Evolutionary conservation across 1,284 basidiomycete species (phyloP), one percentile per base, ranked within the genome.

Genomic region (Apiotrichum laibachii): DNA sequence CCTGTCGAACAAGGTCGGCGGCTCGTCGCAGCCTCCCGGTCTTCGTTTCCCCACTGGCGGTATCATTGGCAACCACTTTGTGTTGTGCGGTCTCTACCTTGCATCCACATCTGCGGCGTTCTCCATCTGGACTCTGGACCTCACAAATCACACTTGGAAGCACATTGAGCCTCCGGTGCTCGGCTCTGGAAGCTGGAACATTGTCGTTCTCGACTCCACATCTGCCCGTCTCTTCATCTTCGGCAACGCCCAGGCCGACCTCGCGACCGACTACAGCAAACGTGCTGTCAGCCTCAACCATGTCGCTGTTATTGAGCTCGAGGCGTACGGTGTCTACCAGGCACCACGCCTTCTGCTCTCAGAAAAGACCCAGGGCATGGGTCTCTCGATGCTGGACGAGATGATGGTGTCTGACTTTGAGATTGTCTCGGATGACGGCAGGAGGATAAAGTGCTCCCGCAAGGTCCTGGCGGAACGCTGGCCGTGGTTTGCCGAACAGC

Each of bases 1-100:
- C 56, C 54, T 70, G 85, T 83, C 83, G 18, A n/a, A 26, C 26
- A 62, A 64, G 19, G 72, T 75, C 72, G 57, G 60, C 21, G 74
- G 73, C 9, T 87, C 88, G 8, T 80, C 84, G 51, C 87, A 92
- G 64, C 93, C 93, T 33, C 93, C 92, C 0, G 93, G 93, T 16
- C 84, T 96, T 50, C 87, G 93, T 11, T 97, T 97, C 79, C 93
- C 93, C 10, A 89, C 90, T 0, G 93, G 92, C 21, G 89, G 90
- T 40, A 86, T 95, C 63, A 81, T 95, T 21, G 92, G 92, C 33
- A 86, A 85, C 43, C 86, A 93, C 75, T 85, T 96, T 69, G 88
- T 94, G 71, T 86, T 94, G 53, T 89, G 89, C 15, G 91, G 92
- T 35, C 90, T 90, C 22, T 94, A 93, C 72, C 86, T 94, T 56